Base-by-base conservation (phyloP, 192 early-diverging fungal genomes). In the Spinellus fusiger region DNA sequence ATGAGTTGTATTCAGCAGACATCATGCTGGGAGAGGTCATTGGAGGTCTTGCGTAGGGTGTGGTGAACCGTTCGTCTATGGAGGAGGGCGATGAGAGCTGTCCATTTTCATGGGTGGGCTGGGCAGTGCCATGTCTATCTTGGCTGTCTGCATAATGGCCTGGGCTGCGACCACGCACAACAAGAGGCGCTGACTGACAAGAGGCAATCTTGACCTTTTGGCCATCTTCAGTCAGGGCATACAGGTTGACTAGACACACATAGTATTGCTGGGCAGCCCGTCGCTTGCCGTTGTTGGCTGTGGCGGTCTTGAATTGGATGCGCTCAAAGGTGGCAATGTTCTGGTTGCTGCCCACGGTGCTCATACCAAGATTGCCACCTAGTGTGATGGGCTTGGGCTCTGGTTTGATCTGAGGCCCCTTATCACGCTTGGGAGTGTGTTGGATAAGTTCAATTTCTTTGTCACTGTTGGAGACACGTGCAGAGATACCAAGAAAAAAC, bases 221-320 rank as follows among this genome's bases (percentile, higher is more conserved):
- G 22, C 51, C 54, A 27, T 83, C 84, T 20, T 84, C 79, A 25
- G 77, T 82, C 48, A 82, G 75, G 15, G 84, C 91, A 63, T 77
- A 81, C 34, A 94, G 70, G 37, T 87, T 81, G 0, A 91, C 80
- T n/a, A 75, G 64, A 33, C 94, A 70, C 31, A 80, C 69, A 64
- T 90, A 90, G 76, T 89, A 93, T 73, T 96, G 93, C 69, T 96
- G 93, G 1, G 90, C 85, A 18, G 87, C 89, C 5, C 86, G 73
- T 37, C 89, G 78, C 68, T 90, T 88, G 48, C 89, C 89, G 63
- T 92, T 94, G 73, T 94, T 96, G 31, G 89, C 89, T 0, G 93
- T 96, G 26, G 92, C 92, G 0, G 86, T 82, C 66, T 94, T 94
- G 80, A 96, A 96, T 77, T 96, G 93, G 6, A 96, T 71, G 3